These are phyloP conservation scores for Wickerhamomyces strasburgensis DNA, from an alignment of 805 yeast genomes.

Conservation along the genomic window DNA sequence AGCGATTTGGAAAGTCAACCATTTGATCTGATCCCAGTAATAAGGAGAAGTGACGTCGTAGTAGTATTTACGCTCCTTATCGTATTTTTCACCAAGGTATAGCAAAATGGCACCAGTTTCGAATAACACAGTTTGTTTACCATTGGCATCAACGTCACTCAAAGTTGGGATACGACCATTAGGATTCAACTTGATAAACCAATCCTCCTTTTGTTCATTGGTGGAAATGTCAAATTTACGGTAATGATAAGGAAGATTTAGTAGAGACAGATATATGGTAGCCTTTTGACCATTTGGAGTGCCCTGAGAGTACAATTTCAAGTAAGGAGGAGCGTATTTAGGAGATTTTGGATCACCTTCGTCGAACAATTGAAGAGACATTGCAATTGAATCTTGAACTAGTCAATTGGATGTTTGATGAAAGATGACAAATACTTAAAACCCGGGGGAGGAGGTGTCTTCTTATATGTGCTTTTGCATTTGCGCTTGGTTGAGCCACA, in stretches of 20 bases:
- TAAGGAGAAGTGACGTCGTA: slow-evolving; percentile 31
- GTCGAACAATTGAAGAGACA: slow-evolving; percentile 6
- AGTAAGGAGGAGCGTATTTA: slow-evolving; percentile 33
- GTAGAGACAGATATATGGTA: slow-evolving; percentile 30
- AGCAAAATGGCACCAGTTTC: slow-evolving; percentile 61
- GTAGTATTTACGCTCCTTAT: slow-evolving; percentile 42
- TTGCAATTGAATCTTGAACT: too few species aligned
- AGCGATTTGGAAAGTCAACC: slow-evolving; percentile 54
- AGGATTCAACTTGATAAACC: slow-evolving; percentile 54
- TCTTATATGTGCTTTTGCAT: too few species aligned
- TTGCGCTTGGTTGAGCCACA: too few species aligned
- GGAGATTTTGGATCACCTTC: slow-evolving; percentile 28
- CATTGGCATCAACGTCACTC: slow-evolving; percentile 32
- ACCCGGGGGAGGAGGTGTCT: too few species aligned
- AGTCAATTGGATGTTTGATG: too few species aligned
- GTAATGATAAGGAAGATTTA: slow-evolving; percentile 29
- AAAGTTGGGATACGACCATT: slow-evolving; percentile 63
- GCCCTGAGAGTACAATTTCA: slow-evolving; percentile 39
- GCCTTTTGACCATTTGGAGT: slow-evolving; percentile 41
- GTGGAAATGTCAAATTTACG: slow-evolving; percentile 36
- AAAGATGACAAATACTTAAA: too few species aligned
- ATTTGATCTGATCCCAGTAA: slow-evolving; percentile 50
- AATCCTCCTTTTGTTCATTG: slow-evolving; percentile 47
- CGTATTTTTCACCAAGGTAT: slow-evolving; percentile 58
- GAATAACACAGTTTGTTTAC: slow-evolving; percentile 39